Base-by-base conservation (phyloP, 805 yeast genomes). In the Suhomyces faveliae region DNA sequence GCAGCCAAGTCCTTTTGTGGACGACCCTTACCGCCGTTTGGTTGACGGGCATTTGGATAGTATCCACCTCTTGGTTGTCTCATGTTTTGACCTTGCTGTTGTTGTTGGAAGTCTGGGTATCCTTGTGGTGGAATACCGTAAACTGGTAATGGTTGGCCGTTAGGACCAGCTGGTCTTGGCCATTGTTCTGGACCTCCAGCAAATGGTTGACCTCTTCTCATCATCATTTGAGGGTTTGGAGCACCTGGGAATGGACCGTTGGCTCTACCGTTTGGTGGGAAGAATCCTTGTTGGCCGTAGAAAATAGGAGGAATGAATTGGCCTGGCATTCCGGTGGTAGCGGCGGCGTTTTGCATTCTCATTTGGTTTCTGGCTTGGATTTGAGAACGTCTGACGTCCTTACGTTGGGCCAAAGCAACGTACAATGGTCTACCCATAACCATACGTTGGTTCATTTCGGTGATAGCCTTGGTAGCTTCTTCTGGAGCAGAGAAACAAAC, bases 401-500 rank as follows among this genome's bases (percentile, higher is more conserved):
- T 92, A 74, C 96, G 88, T 83, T 94, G 99, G 61, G 99, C 99
- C 67, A 94, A 84, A 52, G 97, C 97, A 74, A 94, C 99, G 71
- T 92, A 94, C 68, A 94, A 80, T 64, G 98, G 99, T 82, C 94
- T 94, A 69, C 91, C 89, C 61, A 83, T 85, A 61, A 94, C 83
- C 85, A 92, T 87, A 70, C 90, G 87, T 77, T 90, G 97, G 83
- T 92, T 90, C 96, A 92, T 91, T 80, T 92, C 99, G 61, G 92
- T 81, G 70, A 92, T 89, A 57, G 99, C 99, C 78, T 89, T 90
- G 64, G 96, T 88, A 60, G 99, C 99, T 83, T 94, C 99, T 74
- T 94, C 99, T 66, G 98, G 97, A 56, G 94, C 74, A 48, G 96
- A 84, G 87, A 85, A 94, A 77, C 99, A 90, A 61, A 94, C 99